Evolutionary conservation across 495 filamentous ascomycete genomes (phyloP).

Genomic region (Trichoderma parareesei): DNA sequence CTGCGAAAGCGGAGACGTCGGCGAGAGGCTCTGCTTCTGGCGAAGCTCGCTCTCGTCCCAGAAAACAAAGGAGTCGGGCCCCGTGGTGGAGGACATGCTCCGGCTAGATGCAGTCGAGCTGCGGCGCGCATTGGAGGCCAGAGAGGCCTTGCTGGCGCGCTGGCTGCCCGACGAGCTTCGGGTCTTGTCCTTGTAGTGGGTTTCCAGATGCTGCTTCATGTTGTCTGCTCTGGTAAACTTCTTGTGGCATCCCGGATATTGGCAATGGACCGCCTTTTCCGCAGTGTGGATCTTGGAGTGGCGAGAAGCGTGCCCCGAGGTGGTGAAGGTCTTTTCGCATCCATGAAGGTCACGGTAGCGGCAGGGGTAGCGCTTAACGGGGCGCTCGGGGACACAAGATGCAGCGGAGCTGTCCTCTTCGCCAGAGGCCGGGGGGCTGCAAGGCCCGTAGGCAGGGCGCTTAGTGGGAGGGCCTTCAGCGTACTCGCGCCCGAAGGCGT

Average conservation of each 20-base stretch:
- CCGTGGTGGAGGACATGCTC: not conserved
- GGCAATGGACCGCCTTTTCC: slow-evolving; percentile 86
- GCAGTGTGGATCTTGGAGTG: slow-evolving; percentile 96
- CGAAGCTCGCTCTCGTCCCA: slow-evolving; percentile 18
- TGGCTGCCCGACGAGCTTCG: slow-evolving; percentile 22
- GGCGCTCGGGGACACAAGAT: slow-evolving; percentile 25
- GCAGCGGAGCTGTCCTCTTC: slow-evolving; percentile 32
- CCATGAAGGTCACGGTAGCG: slow-evolving; percentile 55
- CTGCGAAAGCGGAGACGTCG: slow-evolving; percentile 13
- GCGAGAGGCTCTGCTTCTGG: slow-evolving; percentile 19
- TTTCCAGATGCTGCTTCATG: slow-evolving; percentile 95
- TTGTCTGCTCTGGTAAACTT: slow-evolving; percentile 96
- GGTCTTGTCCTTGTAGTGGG: slow-evolving; percentile 58
- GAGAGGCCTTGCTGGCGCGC: slow-evolving; percentile 13
- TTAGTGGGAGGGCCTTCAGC: slow-evolving; percentile 28
- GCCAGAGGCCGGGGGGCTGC: slow-evolving; percentile 31
- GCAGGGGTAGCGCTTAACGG: slow-evolving; percentile 57
- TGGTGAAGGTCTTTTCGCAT: slow-evolving; percentile 83
- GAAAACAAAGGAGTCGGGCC: slow-evolving; percentile 8
- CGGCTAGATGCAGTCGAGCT: slow-evolving; percentile 22
- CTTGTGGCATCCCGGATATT: slow-evolving; percentile 69
- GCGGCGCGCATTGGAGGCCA: slow-evolving; percentile 13
- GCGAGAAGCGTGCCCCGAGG: slow-evolving; percentile 90
- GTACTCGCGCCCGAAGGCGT: slow-evolving; percentile 23
- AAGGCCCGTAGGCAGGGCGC: slow-evolving; percentile 22